These are phyloP conservation scores for Planoprotostelium fungivorum DNA, from an alignment of 78 protist genomes.

Conservation along the genomic window DNA sequence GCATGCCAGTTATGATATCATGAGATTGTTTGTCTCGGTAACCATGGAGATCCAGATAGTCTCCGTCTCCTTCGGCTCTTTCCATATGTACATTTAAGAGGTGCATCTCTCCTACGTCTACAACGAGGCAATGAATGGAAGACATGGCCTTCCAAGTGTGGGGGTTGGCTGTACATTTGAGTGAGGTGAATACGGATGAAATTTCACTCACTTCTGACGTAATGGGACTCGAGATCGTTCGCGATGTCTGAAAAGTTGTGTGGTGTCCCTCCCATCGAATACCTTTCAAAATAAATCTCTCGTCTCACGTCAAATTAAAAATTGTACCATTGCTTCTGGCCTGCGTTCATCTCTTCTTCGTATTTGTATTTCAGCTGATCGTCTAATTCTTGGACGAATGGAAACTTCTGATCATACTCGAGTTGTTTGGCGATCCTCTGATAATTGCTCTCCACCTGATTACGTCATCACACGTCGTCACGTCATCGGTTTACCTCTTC, in stretches of 20 bases:
- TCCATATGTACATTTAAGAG: no score
- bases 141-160: neutral
- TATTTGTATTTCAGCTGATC: neutral
- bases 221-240: neutral
- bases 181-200: neutral
- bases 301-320: neutral
- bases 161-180: neutral
- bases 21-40: neutral
- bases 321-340: neutral
- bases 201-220: neutral
- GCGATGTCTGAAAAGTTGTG: neutral
- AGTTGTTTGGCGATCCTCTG: neutral
- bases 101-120: neutral
- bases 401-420: neutral
- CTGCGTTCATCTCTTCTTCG: neutral
- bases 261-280: neutral
- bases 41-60: neutral
- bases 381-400: neutral
- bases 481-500: no score
- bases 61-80: neutral
- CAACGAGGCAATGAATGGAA: neutral
- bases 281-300: neutral
- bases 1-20: neutral
- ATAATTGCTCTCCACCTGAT: neutral
- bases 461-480: no score